Evolutionary conservation across 208 protist genomes (phyloP), one percentile per base, ranked within the genome.

Genomic region (Wallacemonas collosoma): DNA sequence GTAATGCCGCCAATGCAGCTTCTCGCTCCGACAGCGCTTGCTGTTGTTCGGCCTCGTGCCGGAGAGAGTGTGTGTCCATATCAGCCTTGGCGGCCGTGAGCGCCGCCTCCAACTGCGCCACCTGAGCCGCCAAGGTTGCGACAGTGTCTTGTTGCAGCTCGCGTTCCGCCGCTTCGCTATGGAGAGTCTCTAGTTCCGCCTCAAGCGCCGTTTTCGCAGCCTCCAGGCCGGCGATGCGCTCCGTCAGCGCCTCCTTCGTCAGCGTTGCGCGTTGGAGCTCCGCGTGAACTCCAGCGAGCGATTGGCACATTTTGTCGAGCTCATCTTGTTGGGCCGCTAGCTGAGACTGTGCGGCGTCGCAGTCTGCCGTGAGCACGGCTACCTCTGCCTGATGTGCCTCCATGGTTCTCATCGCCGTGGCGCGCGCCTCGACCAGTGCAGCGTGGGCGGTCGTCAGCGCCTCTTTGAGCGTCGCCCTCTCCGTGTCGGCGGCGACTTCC

Each of bases 241-340:
- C 45, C 8, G 45, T 12, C 8, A 50, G 45, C 45, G 45, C 45
- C 8, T 6, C 45, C 45, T 50, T 50, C 8, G 45, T 50, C 45
- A 50, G 6, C 8, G 45, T 14, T 6, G 45, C 45, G 45, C 45
- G 45, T 12, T 50, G 45, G 45, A 50, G 45, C 45, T 50, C 45
- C 45, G 12, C 45, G 45, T 12, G 8, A 12, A 12, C 36, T 2
- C 14, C 12, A 3, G 40, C 48, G 35, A 61, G 67, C 8, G 47
- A 14, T 11, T 48, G 15, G 67, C 51, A 54, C 11, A n/a, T 57
- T 7, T 9, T 36, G 14, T 71, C 26, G 15, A 44, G 17, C 1
- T 82, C 41, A 4, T 39, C 14, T n/a, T 53, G 50, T 39, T 68
- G 45, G 3, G 44, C 56, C 1, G 63, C 65, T 8, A 62, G 51